Conservation (phyloP, 2,329 filamentous ascomycete species). For the Stagonosporopsis vannaccii region DNA sequence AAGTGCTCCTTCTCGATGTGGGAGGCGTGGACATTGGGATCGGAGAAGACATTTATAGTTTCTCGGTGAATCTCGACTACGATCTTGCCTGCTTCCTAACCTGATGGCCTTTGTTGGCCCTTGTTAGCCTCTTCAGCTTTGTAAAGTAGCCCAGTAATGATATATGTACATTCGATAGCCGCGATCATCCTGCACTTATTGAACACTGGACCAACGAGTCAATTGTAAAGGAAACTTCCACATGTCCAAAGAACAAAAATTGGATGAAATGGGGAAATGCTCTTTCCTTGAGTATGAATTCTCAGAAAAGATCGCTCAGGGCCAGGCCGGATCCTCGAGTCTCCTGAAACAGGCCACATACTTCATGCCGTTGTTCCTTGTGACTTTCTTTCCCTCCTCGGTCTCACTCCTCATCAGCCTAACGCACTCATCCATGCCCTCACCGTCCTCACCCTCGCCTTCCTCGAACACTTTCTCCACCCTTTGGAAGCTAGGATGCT, state of each 20-base stretch:
- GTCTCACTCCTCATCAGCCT: slow-evolving; percentile 81
- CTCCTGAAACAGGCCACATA: slow-evolving; percentile 89
- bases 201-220: too few relatives aligned
- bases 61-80: too few relatives aligned
- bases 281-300: not conserved
- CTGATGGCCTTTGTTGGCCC: too few relatives aligned
- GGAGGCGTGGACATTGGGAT: not conserved
- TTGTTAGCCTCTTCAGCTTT: too few relatives aligned
- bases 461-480: slow-evolving; percentile 61
- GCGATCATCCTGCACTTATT: too few relatives aligned
- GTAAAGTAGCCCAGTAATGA: too few relatives aligned
- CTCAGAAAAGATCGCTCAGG: slow-evolving; percentile 61
- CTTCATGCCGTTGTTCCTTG: slow-evolving; percentile 87
- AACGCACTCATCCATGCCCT: slow-evolving; percentile 74
- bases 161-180: too few relatives aligned
- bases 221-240: not conserved
- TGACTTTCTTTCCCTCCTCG: slow-evolving; percentile 97
- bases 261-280: not conserved
- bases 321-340: slow-evolving; percentile 81
- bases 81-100: too few relatives aligned
- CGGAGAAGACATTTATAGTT: too few relatives aligned
- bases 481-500: slow-evolving; percentile 79
- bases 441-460: slow-evolving; percentile 71
- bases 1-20: not conserved
- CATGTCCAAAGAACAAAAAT: not conserved